Conservation (phyloP, 306 rosid genomes). For the Sicyos baderoa region DNA sequence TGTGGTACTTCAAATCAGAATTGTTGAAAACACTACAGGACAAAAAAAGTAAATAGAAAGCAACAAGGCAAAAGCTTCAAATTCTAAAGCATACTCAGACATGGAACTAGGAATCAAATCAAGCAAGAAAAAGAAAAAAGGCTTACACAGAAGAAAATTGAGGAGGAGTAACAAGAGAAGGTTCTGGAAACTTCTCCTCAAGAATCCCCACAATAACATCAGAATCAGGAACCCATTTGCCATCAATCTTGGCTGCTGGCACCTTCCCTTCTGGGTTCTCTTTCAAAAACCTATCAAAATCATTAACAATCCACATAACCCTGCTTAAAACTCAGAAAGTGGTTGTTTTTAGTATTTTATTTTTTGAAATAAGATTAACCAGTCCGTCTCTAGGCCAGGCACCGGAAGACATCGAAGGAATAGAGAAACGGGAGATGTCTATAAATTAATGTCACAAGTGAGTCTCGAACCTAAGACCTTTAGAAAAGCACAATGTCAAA, state of each 20-base stretch:
- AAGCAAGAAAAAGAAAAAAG: not conserved
- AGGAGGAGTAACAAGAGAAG: slow-evolving; percentile 51
- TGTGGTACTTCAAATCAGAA: not conserved
- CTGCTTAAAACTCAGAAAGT: not conserved
- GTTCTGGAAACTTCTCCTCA: slow-evolving; percentile 66
- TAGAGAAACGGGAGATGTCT: too few species aligned
- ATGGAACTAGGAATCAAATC: not conserved
- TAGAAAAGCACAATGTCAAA: too few species aligned
- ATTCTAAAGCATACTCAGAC: not conserved
- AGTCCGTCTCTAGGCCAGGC: too few species aligned
- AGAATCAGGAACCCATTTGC: slow-evolving; percentile 79
- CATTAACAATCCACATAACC: slow-evolving; percentile 17
- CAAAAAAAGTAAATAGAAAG: not conserved
- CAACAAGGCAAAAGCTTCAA: not conserved
- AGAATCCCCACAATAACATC: slow-evolving; percentile 66
- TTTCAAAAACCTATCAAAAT: slow-evolving; percentile 46
- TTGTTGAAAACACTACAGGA: not conserved
- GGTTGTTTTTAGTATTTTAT: too few species aligned
- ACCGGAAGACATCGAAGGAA: too few species aligned
- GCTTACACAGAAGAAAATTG: slow-evolving; percentile 63
- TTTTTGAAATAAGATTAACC: too few species aligned
- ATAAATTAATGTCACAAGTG: too few species aligned
- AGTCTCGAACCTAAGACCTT: too few species aligned
- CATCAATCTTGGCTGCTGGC: slow-evolving; percentile 62
- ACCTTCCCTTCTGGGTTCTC: slow-evolving; percentile 86